Percentiles rank a stretch among this genome's conserved stretches.
Conservation (phyloP, 176 grass and related monocot species). For the Cymbopogon citratus region DNA sequence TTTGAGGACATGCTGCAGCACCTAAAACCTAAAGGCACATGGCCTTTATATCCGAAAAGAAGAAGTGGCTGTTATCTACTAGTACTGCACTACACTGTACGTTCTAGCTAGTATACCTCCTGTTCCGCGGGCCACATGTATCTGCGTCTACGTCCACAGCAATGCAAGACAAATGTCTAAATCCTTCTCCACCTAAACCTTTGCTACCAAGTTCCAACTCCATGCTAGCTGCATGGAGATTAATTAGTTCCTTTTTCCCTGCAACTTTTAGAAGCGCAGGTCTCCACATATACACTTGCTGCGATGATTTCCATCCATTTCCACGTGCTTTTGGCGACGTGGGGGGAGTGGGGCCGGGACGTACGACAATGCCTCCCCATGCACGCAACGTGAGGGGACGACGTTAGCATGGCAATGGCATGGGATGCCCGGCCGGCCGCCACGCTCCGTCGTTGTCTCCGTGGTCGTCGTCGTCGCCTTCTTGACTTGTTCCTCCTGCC, state of each 20-base stretch:
- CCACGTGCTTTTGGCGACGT: conserved; percentile 28
- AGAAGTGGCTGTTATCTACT: too few relatives aligned
- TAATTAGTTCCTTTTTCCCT: neutral
- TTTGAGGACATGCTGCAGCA: neutral
- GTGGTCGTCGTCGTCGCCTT: conserved; percentile 22
- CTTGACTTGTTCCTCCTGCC: neutral
- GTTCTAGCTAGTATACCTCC: too few relatives aligned
- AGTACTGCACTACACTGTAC: too few relatives aligned
- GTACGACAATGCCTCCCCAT: conserved; percentile 53
- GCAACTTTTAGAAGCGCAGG: neutral
- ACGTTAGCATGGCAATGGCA: neutral
- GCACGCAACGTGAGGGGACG: conserved; percentile 49
- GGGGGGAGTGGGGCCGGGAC: neutral
- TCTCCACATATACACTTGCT: neutral
- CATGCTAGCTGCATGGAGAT: neutral
- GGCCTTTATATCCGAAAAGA: too few relatives aligned
- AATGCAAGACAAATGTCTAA: too few relatives aligned
- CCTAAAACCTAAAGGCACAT: neutral
- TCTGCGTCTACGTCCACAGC: too few relatives aligned
- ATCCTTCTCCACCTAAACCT: too few relatives aligned
- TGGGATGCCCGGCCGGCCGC: too few relatives aligned
- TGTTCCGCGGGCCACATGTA: too few relatives aligned
- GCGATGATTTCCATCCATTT: neutral
- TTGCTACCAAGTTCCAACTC: neutral
- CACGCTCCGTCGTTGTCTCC: neutral